Base-by-base conservation (phyloP, 2,329 filamentous ascomycete species). In the Trichoderma koningiopsis region DNA sequence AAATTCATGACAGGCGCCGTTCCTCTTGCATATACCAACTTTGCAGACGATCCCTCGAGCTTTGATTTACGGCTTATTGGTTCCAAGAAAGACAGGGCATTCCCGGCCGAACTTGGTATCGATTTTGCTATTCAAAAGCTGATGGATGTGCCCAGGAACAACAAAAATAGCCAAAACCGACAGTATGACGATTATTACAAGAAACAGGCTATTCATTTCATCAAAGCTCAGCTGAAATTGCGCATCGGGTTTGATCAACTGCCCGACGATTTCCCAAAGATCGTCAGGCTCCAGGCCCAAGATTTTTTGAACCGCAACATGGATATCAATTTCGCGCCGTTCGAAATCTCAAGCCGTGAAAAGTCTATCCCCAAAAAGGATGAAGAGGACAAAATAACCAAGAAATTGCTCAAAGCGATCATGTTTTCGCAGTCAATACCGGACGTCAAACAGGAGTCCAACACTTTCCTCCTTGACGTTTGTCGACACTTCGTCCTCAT, bases 1-100 rank as follows among this genome's bases (percentile, higher is more conserved):
- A 97, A 97, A 77, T 99, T 97, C 79, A 91, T 98, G 83, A 97
- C 92, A 6, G 92, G 94, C 59, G 92, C 95, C 2, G 90, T 95
- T 6, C 89, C 91, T n/a, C 87, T 99, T 14, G 86, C 89, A 1
- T 98, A 92, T 80, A 90, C 94, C 78, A 86, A 90, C 61, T 98
- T 91, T 77, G 90, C 95, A 6, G 96, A 99, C 78, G 96, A 98
- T 74, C 84, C 89, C 24, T 88, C 93, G 0, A 97, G 93, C 76
- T 92, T 97, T 72, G 94, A 98, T 73, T 84, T 99, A 69, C 90
- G 93, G 40, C 86, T 99, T 14, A 92, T 97, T 70, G 96, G 96
- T 0, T 95, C 96, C 0, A 94, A 93, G 75, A 91, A 91, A 74
- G 94, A 97, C 73, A 87, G 94, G 66, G 90, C 95, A 0, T 97